phyloP scores from a whole-genome alignment of 2,329 filamentous ascomycete species.

The Fusarium sp. region DNA sequence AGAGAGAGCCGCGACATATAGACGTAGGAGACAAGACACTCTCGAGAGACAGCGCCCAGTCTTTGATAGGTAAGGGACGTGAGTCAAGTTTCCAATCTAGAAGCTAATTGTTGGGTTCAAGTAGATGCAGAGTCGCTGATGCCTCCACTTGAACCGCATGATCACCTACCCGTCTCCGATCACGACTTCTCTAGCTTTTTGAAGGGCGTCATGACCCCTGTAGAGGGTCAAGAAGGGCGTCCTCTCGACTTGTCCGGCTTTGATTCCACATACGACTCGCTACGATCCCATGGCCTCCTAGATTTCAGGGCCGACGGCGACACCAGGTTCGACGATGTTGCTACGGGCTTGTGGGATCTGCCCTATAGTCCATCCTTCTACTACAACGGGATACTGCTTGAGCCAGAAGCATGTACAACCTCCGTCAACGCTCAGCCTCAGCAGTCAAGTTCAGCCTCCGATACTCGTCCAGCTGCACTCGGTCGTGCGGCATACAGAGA shows the following conservation, averaged over 20 bases:
- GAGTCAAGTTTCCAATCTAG: accelerated
- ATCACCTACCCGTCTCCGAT: background rate
- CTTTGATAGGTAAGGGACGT: background rate
- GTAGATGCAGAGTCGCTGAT: background rate
- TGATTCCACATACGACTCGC: background rate
- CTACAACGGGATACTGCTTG: background rate
- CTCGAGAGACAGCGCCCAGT: background rate
- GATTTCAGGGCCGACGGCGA: background rate
- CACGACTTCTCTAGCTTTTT: constrained; percentile 3
- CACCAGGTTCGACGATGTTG: background rate
- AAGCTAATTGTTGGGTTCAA: background rate
- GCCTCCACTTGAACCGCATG: background rate
- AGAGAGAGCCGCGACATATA: background rate
- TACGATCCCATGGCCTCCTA: background rate
- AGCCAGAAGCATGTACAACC: background rate
- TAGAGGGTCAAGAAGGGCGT: background rate
- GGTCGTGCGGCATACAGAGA: background rate
- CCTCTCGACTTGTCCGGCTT: background rate
- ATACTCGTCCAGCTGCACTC: background rate
- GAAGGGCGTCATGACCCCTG: background rate
- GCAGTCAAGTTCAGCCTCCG: background rate
- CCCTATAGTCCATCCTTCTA: background rate
- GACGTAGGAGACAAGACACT: background rate
- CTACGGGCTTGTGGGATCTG: constrained; percentile 2
- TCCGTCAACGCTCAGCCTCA: accelerated